Evolutionary conservation across 768 basidiomycete genomes (phyloP).

Genomic region (Termitomyces sp.): DNA sequence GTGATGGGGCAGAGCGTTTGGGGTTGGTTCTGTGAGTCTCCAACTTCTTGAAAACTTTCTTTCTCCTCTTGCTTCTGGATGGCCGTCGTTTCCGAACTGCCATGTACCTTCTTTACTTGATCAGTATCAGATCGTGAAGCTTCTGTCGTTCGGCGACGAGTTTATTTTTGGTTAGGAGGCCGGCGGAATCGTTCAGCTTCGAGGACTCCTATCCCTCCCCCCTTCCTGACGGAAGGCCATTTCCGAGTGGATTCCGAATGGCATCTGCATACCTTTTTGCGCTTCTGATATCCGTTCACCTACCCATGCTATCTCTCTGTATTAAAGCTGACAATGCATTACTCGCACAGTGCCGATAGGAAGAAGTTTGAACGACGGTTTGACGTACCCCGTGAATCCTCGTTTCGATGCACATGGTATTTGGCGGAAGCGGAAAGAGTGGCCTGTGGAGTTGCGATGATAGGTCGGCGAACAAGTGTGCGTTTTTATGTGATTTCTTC

Average conservation of each 20-base stretch:
- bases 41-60: not conserved
- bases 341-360: conserved; percentile 50
- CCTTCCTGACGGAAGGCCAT: too few species aligned
- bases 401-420: conserved; percentile 69
- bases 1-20: conserved; percentile 71
- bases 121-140: too few species aligned
- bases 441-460: conserved; percentile 63
- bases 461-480: not conserved
- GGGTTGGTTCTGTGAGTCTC: conserved; percentile 78
- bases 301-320: conserved; percentile 9
- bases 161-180: too few species aligned
- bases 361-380: conserved; percentile 50
- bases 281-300: conserved; percentile 5
- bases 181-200: too few species aligned
- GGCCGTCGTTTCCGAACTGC: not conserved
- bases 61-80: conserved; percentile 1
- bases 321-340: conserved; percentile 18
- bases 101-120: not conserved
- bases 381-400: conserved; percentile 65
- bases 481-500: not conserved
- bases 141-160: not conserved
- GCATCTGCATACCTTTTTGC: not conserved
- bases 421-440: conserved; percentile 63
- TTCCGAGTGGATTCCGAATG: conserved; percentile 14
- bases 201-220: not conserved